Evolutionary conservation across 495 filamentous ascomycete genomes (phyloP), one percentile per base, ranked within the genome.

Genomic region (Diplogelasinospora grovesii): DNA sequence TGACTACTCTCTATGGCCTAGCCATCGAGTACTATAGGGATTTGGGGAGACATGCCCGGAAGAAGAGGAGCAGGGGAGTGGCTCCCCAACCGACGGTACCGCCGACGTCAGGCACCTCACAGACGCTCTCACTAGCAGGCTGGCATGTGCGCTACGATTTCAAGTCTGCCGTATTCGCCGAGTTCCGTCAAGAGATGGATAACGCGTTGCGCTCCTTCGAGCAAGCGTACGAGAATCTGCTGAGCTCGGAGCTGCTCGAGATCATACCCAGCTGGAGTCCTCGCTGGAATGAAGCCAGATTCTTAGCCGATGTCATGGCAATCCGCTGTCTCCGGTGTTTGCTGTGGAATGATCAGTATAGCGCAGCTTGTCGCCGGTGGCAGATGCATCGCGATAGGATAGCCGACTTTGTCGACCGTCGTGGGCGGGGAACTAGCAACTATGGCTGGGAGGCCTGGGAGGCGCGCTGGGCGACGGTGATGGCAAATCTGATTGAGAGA

Each of bases 71-170:
- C 30, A 71, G 86, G 49, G 81, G 82, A 15, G 70, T 71, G 22
- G 77, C 82, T 16, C 88, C 88, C 8, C 81, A 84, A 30, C 85
- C 87, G 7, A 89, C 85, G n/a, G 72, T 81, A n/a, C 83, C 87
- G 22, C 82, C 86, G 11, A 86, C 83, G 1, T 82, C 74, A 9
- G 85, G 86, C 8, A 89, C 87, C 3, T 90, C 85, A 11, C 82
- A 86, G 52, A 85, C 82, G 0, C 61, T 95, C 14, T 85, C 87
- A n/a, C 70, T 78, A 8, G 82, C 86, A 39, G 87, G 84, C 4
- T 96, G 89, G 89, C 86, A 82, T 57, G 79, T 87, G 15, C 82
- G 89, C 2, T 95, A 94, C 56, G 89, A 96, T 52, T 88, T 90
- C 65, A 96, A 96, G 53, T 73, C 86, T 20, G 89, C 85, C 6